Evolutionary conservation across 345 rosid species (phyloP), one percentile per base, ranked within the genome.

Genomic region (Chamaenerion angustifolium): DNA sequence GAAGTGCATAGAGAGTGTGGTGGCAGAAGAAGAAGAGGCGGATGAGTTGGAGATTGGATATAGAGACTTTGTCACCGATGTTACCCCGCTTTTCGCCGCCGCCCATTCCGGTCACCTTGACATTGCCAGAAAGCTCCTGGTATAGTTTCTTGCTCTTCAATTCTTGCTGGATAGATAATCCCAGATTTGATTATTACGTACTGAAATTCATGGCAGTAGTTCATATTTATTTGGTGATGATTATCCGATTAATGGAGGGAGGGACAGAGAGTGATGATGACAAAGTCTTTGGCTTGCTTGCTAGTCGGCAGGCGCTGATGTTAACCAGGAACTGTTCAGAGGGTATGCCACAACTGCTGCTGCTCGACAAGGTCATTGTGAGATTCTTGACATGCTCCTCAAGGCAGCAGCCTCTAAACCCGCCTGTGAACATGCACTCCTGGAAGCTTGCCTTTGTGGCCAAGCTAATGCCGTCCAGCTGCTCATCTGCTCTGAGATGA

Each of bases 321-420:
- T 70, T 31, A 70, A 70, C 64, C 67, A 55, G 58, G 67, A 61
- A 49, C 45, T 70, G 25, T 65, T 70, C 54, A 41, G 70, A 45
- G 74, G 74, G 12, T 70, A 54, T 58, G 74, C 74, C 16, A 62
- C 70, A 42, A 69, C 67, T 12, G 74, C 74, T 2, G 74, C 74
- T 12, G 67, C 74, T 54, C 64, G 68, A 4, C 64, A 70, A 65
- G 74, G 67, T 19, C 67, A 69, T 6, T 51, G 56, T 40, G 49
- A 56, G 41, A 57, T 70, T 52, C 70, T 70, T 7, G 64, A 70
- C 16, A 61, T 70, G 61, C 64, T 70, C 23, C 61, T 70, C 56
- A 70, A 70, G 62, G 74, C 67, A 51, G 74, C 64, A 18, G 70
- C 74, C 19, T 70, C 70, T 13, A 56, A 56, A 43, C 48, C 49